phyloP scores from a whole-genome alignment of 768 basidiomycete species.

The Daedaleopsis nitida region DNA sequence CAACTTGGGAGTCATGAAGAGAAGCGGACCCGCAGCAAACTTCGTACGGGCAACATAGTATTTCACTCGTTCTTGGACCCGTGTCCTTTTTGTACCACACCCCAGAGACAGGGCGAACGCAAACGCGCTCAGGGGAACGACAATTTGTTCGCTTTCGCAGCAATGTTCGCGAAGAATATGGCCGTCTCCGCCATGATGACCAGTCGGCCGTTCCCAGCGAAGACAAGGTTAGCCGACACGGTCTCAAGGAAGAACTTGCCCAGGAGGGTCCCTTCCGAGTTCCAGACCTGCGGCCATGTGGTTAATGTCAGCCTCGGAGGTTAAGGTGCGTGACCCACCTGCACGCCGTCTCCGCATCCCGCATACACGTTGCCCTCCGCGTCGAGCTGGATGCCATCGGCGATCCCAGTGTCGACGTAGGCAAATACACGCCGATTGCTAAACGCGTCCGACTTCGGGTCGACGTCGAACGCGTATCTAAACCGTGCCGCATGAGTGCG shows the following conservation, averaged over 20 bases:
- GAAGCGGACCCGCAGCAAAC: constrained; percentile 52
- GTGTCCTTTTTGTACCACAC: background rate
- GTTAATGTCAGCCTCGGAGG: background rate
- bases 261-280: constrained; percentile 53
- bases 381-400: constrained; percentile 72
- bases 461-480: constrained; percentile 73
- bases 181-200: constrained; percentile 43
- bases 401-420: constrained; percentile 62
- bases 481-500: background rate
- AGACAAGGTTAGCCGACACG: constrained; percentile 41
- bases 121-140: constrained; percentile 27
- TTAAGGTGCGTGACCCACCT: constrained; percentile 37
- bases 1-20: constrained; percentile 58
- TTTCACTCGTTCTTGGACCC: background rate
- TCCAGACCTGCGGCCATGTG: constrained; percentile 47
- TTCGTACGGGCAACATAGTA: constrained; percentile 40
- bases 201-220: constrained; percentile 41
- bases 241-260: constrained; percentile 62
- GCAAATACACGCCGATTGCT: constrained; percentile 67
- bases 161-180: constrained; percentile 41
- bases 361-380: constrained; percentile 64
- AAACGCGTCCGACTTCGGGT: constrained; percentile 53
- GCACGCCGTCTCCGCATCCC: constrained; percentile 69
- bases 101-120: too few relatives aligned
- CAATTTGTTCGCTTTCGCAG: constrained; percentile 33